Evolutionary conservation across 257 asterid species (phyloP).

Genomic region (Fraxinus excelsior): DNA sequence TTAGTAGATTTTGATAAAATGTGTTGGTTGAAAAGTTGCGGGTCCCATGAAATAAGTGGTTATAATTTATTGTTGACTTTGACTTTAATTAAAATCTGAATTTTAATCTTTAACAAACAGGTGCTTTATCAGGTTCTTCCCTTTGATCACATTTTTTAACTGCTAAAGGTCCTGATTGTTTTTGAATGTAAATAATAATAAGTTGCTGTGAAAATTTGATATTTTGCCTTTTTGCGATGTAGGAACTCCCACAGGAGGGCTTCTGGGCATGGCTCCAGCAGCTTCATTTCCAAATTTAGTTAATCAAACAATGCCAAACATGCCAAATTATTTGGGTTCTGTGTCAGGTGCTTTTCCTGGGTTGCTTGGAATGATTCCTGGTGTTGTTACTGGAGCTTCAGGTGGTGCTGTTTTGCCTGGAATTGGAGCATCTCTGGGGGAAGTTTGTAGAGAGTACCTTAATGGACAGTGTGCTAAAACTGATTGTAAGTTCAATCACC

Average conservation of each 20-base stretch:
- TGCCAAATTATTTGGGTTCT: constrained; percentile 96
- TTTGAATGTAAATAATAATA: neutral
- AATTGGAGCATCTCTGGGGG: constrained; percentile 87
- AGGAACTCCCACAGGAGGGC: constrained; percentile 86
- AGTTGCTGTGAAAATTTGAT: constrained; percentile 16
- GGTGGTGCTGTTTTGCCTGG: constrained; percentile 97
- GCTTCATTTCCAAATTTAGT: constrained; percentile 74
- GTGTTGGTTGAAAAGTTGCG: too few relatives aligned
- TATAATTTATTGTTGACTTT: too few relatives aligned
- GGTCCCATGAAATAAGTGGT: too few relatives aligned
- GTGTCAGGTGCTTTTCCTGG: constrained; percentile 95
- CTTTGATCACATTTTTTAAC: constrained; percentile 16
- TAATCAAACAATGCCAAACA: constrained; percentile 98
- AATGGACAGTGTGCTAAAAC: constrained; percentile 82
- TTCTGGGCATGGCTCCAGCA: constrained; percentile 77
- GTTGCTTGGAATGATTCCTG: constrained; percentile 95
- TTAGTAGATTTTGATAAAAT: too few relatives aligned
- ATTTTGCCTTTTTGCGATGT: constrained; percentile 26
- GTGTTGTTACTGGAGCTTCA: constrained; percentile 82
- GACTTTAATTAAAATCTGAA: too few relatives aligned
- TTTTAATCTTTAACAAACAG: too few relatives aligned
- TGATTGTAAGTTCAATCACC: constrained; percentile 84
- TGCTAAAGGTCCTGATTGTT: neutral
- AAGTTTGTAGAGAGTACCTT: constrained; percentile 88
- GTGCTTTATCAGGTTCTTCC: neutral